These are phyloP conservation scores for Yamadazyma sp. DNA, from an alignment of 805 yeast species.

Conservation along the genomic window DNA sequence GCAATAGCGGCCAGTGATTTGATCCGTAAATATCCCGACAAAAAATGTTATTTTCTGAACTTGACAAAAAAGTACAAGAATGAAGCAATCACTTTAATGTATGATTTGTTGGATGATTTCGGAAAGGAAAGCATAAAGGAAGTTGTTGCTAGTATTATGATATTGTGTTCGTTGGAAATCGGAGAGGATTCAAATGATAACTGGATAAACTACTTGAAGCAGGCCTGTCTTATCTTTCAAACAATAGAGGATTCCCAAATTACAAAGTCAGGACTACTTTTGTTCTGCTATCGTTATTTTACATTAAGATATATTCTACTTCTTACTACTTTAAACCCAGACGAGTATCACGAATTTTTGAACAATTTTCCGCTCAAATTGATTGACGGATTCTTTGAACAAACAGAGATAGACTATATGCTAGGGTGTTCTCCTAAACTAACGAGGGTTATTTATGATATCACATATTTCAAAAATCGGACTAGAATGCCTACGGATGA, in stretches of 20 bases:
- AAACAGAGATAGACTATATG: slow-evolving; percentile 26
- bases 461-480: slow-evolving; percentile 18
- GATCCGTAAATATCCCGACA: slow-evolving; percentile 14
- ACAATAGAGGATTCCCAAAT: slow-evolving; percentile 20
- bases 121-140: slow-evolving; percentile 23
- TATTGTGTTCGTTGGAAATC: slow-evolving; percentile 30
- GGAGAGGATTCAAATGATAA: slow-evolving; percentile 24
- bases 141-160: slow-evolving; percentile 24
- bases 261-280: slow-evolving; percentile 20
- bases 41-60: slow-evolving; percentile 6
- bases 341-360: slow-evolving; percentile 16
- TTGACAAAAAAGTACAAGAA: slow-evolving; percentile 22
- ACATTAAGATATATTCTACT: slow-evolving; percentile 27
- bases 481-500: slow-evolving; percentile 8
- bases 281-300: slow-evolving; percentile 31
- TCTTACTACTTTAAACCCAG: slow-evolving; percentile 22
- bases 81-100: slow-evolving; percentile 26
- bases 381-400: slow-evolving; percentile 22
- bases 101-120: slow-evolving; percentile 23
- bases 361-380: slow-evolving; percentile 23
- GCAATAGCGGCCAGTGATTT: slow-evolving; percentile 25
- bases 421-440: slow-evolving; percentile 34
- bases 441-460: slow-evolving; percentile 20
- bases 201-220: slow-evolving; percentile 30
- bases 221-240: slow-evolving; percentile 27